Evolutionary conservation across 306 rosid genomes (phyloP).

Genomic region (Cicer judaicum): DNA sequence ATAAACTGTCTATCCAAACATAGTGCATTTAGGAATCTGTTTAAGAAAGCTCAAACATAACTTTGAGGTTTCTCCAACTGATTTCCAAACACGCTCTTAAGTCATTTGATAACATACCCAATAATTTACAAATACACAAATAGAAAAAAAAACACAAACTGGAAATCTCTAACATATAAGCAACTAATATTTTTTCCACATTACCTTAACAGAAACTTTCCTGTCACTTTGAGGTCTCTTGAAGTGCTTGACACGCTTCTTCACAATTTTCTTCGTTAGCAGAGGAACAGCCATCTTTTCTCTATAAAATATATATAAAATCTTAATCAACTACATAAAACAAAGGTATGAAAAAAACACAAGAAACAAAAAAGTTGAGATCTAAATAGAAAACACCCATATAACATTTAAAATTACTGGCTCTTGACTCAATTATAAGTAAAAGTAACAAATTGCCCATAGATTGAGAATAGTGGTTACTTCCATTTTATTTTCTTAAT

Average conservation of each 20-base stretch:
- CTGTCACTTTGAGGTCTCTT: slow-evolving; percentile 70
- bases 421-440: neutral
- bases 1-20: too few species aligned
- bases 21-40: too few species aligned
- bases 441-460: too few species aligned
- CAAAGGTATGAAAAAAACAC: neutral
- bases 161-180: neutral
- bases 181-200: neutral
- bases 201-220: slow-evolving; percentile 65
- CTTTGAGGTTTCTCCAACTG: neutral
- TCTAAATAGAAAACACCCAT: neutral
- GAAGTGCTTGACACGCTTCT: slow-evolving; percentile 71
- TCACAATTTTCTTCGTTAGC: slow-evolving; percentile 65
- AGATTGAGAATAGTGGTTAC: too few species aligned
- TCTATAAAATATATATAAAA: slow-evolving; percentile 17
- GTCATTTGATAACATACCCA: neutral
- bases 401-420: neutral
- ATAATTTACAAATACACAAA: neutral
- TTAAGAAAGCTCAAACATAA: too few species aligned
- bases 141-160: neutral
- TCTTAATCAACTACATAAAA: neutral
- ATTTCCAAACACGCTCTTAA: neutral
- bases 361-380: neutral
- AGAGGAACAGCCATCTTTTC: slow-evolving; percentile 67
- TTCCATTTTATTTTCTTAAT: too few species aligned